Conservation (phyloP, 306 rosid species). For the Albizia julibrissin region DNA sequence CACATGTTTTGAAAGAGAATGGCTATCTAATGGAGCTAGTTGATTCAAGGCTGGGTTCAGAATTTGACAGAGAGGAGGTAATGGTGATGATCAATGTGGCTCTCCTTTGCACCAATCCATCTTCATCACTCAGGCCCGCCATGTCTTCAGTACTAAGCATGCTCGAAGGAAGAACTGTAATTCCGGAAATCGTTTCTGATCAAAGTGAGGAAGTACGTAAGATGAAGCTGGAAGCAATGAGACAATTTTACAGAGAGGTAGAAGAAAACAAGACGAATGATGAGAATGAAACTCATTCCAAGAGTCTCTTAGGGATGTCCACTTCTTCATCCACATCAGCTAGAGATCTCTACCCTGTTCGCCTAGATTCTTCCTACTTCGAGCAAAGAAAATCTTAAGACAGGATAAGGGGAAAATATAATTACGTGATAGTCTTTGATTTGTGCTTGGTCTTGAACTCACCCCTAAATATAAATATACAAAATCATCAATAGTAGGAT, state of each 20-base stretch:
- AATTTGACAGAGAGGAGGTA: constrained; percentile 32
- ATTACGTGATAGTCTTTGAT: no score
- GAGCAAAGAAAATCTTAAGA: neutral
- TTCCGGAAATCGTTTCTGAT: constrained; percentile 27
- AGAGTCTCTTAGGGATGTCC: neutral
- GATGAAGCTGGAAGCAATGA: constrained; percentile 34
- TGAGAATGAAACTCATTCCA: constrained; percentile 4
- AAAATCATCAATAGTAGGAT: no score
- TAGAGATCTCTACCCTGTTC: neutral
- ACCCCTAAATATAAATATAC: no score
- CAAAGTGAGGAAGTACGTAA: constrained; percentile 19
- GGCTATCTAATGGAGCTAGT: constrained; percentile 39
- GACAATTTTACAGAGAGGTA: constrained; percentile 20
- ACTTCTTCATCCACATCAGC: constrained; percentile 10
- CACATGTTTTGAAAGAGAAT: constrained; percentile 31
- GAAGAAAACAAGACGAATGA: constrained; percentile 22
- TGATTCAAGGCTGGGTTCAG: constrained; percentile 34
- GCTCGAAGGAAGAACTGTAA: constrained; percentile 41
- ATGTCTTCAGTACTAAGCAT: constrained; percentile 52
- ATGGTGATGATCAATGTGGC: constrained; percentile 41
- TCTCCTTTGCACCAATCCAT: constrained; percentile 34
- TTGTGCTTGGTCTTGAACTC: no score
- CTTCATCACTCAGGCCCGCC: constrained; percentile 34
- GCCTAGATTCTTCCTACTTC: neutral
- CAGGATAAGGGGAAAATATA: neutral